phyloP scores from a whole-genome alignment of 306 rosid species.

The Malus sieversii region DNA sequence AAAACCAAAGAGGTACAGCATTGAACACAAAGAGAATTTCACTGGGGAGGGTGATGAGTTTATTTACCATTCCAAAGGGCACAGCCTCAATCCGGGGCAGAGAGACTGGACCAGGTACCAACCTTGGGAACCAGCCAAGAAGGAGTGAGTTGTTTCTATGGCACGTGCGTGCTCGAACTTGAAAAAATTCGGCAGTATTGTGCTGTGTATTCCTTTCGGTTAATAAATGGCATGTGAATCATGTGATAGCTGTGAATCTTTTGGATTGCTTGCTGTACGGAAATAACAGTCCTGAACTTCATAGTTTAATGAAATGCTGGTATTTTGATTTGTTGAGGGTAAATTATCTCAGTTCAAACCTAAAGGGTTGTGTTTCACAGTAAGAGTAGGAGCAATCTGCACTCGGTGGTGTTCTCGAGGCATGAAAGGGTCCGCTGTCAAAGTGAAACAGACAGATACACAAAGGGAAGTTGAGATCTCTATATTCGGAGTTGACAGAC shows the following conservation, averaged over 20 bases:
- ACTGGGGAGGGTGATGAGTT: constrained; percentile 85
- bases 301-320: background rate
- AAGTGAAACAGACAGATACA: background rate
- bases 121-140: constrained; percentile 70
- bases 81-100: constrained; percentile 86
- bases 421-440: background rate
- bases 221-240: constrained; percentile 14
- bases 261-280: background rate
- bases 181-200: background rate
- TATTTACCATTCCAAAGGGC: constrained; percentile 96
- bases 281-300: background rate
- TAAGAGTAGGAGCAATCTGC: background rate
- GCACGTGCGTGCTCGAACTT: constrained; percentile 9
- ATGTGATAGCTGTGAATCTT: constrained; percentile 1
- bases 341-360: background rate
- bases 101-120: constrained; percentile 95
- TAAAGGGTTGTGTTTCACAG: background rate
- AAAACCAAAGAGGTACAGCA: constrained; percentile 72
- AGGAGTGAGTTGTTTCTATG: constrained; percentile 15
- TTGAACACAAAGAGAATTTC: constrained; percentile 80
- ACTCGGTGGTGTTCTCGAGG: background rate
- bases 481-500: no score
- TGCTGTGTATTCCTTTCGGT: background rate
- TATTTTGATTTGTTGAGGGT: background rate
- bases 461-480: no score